These are phyloP conservation scores for Wallacemonas sp. DNA, from an alignment of 208 protist species.

Conservation along the genomic window DNA sequence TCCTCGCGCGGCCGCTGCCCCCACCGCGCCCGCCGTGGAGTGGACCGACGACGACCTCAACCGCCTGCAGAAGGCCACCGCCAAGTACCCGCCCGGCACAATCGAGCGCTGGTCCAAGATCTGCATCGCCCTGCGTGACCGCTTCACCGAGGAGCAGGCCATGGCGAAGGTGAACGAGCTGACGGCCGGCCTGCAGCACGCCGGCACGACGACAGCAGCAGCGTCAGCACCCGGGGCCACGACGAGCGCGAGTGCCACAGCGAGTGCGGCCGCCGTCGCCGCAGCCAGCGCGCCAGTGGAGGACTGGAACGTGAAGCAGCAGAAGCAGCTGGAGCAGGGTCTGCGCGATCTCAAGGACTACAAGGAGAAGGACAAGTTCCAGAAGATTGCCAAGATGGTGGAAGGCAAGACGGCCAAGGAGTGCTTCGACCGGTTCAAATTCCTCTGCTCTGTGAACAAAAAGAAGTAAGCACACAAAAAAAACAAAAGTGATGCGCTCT, in stretches of 20 bases:
- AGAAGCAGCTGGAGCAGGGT: constrained; percentile 94
- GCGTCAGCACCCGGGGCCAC: constrained; percentile 1
- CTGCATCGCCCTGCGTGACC: constrained; percentile 61
- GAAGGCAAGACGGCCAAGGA: constrained; percentile 95
- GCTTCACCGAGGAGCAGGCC: constrained; percentile 88
- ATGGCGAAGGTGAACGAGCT: constrained; percentile 92
- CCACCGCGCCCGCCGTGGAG: constrained; percentile 22
- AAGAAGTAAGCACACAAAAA: too few species aligned
- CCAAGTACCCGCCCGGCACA: constrained; percentile 92
- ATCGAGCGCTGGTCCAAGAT: constrained; percentile 94
- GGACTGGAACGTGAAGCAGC: constrained; percentile 94
- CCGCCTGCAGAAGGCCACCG: constrained; percentile 93
- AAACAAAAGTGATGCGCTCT: too few species aligned
- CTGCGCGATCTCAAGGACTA: constrained; percentile 93
- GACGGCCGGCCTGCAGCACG: constrained; percentile 55
- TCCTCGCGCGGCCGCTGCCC: not conserved
- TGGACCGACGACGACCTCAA: constrained; percentile 94
- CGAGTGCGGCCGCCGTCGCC: constrained; percentile 14
- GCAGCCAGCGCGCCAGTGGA: constrained; percentile 58
- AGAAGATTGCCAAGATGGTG: constrained; percentile 93
- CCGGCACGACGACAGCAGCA: constrained; percentile 15
- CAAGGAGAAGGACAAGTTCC: constrained; percentile 95
- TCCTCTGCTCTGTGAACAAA: constrained; percentile 92
- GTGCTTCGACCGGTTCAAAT: constrained; percentile 96
- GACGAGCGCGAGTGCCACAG: constrained; percentile 9